Base-by-base conservation (phyloP, 495 filamentous ascomycete genomes). In the Letharia lupina region DNA sequence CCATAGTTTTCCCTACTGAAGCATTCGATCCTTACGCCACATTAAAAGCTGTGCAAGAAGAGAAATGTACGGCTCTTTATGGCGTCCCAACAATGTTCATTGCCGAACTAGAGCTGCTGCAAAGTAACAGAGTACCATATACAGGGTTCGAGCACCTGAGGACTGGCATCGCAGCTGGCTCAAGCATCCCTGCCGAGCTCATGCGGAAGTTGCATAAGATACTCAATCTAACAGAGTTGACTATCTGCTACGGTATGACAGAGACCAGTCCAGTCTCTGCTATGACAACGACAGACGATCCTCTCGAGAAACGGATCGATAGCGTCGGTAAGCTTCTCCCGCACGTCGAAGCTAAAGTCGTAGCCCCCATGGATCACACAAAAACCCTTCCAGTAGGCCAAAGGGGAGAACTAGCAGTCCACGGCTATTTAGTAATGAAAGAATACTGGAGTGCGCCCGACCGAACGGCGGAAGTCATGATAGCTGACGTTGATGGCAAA, bases 191-290 rank as follows among this genome's bases (percentile, higher is more conserved):
- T 0, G 82, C 87, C 6, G 85, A 90, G 63, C 74, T 98, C 35
- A 96, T 98, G 94, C 84, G 85, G 20, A 87, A 84, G 65, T 73
- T 98, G 20, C 89, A 93, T 70, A 78, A 78, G 45, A 79, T 73
- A n/a, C 78, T 97, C 8, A 95, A 95, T 59, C 77, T 98, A 40
- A 86, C 83, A 0, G 89, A 96, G 40, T 73, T 97, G 63, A 96
- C 93, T 1, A 97, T 96, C 70, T 96, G 94, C 79, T 98, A 98
- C 75, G 94, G 92, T 47, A 98, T 98, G 94, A 98, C 94, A 18
- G 94, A 98, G 76, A 98, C 94, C 0, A 87, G 84, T 59, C 94
- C 94, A n/a, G 92, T 96, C 1, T 89, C 85, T 50, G 85, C 84
- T 57, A 97, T 97, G 93, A 98, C 93, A 1, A 83, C 88, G 0